Evolutionary conservation across 257 asterid species (phyloP), one percentile per base, ranked within the genome.

Genomic region (Vinca minor): DNA sequence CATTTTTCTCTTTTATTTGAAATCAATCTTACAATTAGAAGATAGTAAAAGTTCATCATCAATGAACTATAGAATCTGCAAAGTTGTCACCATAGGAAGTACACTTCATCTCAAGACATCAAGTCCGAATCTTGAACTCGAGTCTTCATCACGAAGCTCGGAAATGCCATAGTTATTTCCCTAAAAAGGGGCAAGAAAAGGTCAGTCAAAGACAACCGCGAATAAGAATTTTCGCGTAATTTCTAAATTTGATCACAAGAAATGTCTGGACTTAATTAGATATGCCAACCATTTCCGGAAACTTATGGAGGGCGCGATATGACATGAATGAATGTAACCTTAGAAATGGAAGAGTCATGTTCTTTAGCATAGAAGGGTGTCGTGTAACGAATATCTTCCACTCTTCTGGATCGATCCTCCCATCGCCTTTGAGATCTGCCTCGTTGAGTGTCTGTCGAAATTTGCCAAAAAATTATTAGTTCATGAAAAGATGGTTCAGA

Each of bases 271-370:
- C 50, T 42, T 25, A 14, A 2, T 42, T 25, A 14, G 3, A 1
- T 3, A 62, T 44, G 20, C 67, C 56, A 62, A 62, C 7, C 31
- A 29, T 31, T 34, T 45, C 31, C 7, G 14, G 35, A 31, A 62
- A 20, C 29, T 13, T 2, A 34, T 34, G 38, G 38, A 34, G 4
- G 38, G n/a, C n/a, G n/a, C n/a, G 7, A 34, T 34, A 34, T 34
- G 38, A 34, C 25, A 39, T 5, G 13, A 13, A 25, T 7, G 26
- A 46, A n/a, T 25, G 66, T 34, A 38, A 89, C 98, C 84, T 80
- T 61, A 92, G 77, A 72, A 80, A 73, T 44, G 96, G 89, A 78
- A 92, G 91, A 68, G 96, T 89, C 85, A 87, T 85, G 73, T 89
- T 92, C 85, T 81, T 85, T 50, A 85, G 75, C 48, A 92, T 84